Conservation (phyloP, 345 rosid species). For the Pistacia integerrima region DNA sequence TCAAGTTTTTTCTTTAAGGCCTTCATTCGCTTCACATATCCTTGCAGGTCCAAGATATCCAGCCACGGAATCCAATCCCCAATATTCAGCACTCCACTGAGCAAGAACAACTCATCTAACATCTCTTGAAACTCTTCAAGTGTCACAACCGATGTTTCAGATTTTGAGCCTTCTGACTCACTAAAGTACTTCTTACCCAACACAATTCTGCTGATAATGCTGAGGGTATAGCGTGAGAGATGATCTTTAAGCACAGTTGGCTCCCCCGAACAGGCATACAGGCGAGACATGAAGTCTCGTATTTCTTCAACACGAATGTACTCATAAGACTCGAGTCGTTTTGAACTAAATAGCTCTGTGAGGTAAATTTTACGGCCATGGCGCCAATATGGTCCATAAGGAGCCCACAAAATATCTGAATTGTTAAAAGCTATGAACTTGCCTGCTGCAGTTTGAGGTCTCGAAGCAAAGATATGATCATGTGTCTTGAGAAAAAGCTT, state of each 20-base stretch:
- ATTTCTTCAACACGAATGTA: slow-evolving; percentile 32
- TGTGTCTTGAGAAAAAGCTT: slow-evolving; percentile 28
- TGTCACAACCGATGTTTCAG: background rate
- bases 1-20: slow-evolving; percentile 23
- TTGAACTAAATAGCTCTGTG: slow-evolving; percentile 28
- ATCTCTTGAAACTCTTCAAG: slow-evolving; percentile 26
- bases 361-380: slow-evolving; percentile 34
- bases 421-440: slow-evolving; percentile 34
- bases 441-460: slow-evolving; percentile 35
- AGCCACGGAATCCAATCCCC: slow-evolving; percentile 39
- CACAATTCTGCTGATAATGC: slow-evolving; percentile 24
- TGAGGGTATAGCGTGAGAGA: slow-evolving; percentile 5
- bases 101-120: slow-evolving; percentile 28
- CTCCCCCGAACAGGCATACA: slow-evolving; percentile 9
- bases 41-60: slow-evolving; percentile 28
- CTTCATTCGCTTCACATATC: slow-evolving; percentile 33
- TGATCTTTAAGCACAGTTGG: slow-evolving; percentile 16
- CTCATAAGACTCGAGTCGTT: slow-evolving; percentile 31
- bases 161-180: background rate
- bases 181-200: slow-evolving; percentile 25
- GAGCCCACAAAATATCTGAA: slow-evolving; percentile 29
- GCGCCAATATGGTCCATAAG: slow-evolving; percentile 42
- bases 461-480: slow-evolving; percentile 27
- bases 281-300: slow-evolving; percentile 3
- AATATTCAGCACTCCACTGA: slow-evolving; percentile 30